A percentile compares a stretch with the other conserved stretches of the same genome.
These are phyloP conservation scores for Teratosphaeria gauchensis DNA, from an alignment of 2,329 filamentous ascomycete species.

Conservation along the genomic window DNA sequence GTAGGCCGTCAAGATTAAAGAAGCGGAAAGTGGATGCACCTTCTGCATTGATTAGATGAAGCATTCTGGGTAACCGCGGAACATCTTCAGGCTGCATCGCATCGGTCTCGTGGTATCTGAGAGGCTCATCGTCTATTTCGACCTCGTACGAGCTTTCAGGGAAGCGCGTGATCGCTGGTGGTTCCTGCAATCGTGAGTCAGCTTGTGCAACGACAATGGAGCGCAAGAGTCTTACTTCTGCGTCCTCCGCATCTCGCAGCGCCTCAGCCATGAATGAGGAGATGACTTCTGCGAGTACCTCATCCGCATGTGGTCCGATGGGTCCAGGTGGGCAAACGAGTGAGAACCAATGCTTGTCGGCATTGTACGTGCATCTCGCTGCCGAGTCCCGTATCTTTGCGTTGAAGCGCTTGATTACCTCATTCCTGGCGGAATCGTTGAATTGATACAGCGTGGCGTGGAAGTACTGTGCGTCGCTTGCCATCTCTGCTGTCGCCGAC, in stretches of 20 bases:
- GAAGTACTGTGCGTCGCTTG: slow-evolving; percentile 13
- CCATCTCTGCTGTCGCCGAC: neutral
- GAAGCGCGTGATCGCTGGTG: slow-evolving; percentile 12
- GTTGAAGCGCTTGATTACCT: slow-evolving; percentile 14
- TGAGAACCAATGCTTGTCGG: slow-evolving; percentile 9
- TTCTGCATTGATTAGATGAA: slow-evolving; percentile 4
- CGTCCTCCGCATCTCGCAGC: slow-evolving; percentile 7
- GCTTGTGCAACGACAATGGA: neutral
- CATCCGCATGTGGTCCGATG: slow-evolving; percentile 11
- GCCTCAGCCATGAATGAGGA: slow-evolving; percentile 11
- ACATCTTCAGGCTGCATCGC: neutral
- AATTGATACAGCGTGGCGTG: slow-evolving; percentile 21
- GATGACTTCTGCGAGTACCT: slow-evolving; percentile 8
- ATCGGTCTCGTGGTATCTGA: slow-evolving; percentile 3
- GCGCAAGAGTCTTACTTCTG: slow-evolving; percentile 4
- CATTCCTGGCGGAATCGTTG: slow-evolving; percentile 8
- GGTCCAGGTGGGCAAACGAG: slow-evolving; percentile 10
- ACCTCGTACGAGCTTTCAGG: slow-evolving; percentile 13
- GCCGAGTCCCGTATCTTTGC: slow-evolving; percentile 9
- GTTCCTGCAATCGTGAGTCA: slow-evolving; percentile 1
- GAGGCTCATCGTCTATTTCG: slow-evolving; percentile 2
- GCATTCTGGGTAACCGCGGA: slow-evolving; percentile 6
- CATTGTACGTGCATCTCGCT: slow-evolving; percentile 13
- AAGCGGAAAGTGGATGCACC: neutral
- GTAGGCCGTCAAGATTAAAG: slow-evolving; percentile 5